Evolutionary conservation across 768 basidiomycete species (phyloP), one percentile per base, ranked within the genome.

Genomic region (Postia placenta): DNA sequence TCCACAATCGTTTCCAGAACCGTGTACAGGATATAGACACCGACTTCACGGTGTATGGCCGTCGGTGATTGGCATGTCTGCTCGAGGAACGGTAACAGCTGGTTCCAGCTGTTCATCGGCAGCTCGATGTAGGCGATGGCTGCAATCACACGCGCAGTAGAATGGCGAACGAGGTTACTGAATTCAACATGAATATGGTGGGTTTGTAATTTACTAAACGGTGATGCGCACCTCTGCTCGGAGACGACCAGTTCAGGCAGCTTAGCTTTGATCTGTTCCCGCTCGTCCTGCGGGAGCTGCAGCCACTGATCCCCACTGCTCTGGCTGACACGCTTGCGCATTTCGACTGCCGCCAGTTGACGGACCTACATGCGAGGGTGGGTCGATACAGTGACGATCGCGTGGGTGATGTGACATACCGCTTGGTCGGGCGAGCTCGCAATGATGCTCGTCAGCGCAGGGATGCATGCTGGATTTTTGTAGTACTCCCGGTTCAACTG

Each of bases 311-410:
- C 80, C 43, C 86, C 87, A 56, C 85, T 88, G 59, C 85, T 85
- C 63, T 82, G 78, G 23, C 76, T 66, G 52, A 97, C 80, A 50
- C 95, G 88, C 75, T 99, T 99, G 59, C 95, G 80, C 64, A 97
- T 76, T 70, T 99, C 96, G 48, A 97, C 93, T 6, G 94, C 93
- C 42, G 94, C 91, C 19, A 99, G 79, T 81, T 99, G 96, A 53
- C 93, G 89, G 54, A 97, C 83, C 94, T 99, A 45, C n/a, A 45
- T 26, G 50, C 39, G 40, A 25, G 12, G 23, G 11, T 14, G 33
- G 3, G 17, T 4, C 14, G 14, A 28, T 23, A 11, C n/a, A 24
- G 24, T 24, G 36, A n/a, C n/a, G n/a, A n/a, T n/a, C 20, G 36
- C 40, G 19, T 24, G 20, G 41, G 49, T 45, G 30, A 19, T 17